Evolutionary conservation across 305 asterid species (phyloP).

Genomic region (Withania somnifera): DNA sequence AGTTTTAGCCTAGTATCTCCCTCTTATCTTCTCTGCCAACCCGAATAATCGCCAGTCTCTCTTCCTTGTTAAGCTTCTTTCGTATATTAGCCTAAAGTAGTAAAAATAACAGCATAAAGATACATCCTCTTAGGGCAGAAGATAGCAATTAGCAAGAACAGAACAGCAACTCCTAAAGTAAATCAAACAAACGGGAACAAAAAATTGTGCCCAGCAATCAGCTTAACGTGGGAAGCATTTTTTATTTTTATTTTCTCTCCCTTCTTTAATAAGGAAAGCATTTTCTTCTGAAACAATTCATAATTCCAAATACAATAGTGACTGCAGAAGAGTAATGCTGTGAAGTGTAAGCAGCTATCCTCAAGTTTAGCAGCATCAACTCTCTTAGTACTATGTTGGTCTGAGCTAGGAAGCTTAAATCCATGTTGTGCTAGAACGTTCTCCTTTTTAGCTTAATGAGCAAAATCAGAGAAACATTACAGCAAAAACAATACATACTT

Average conservation of each 20-base stretch:
- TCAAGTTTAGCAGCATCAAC: conserved; percentile 73
- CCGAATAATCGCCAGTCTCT: conserved; percentile 47
- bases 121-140: not conserved
- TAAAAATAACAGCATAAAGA: conserved; percentile 17
- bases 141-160: not conserved
- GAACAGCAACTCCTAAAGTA: not conserved
- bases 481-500: not conserved
- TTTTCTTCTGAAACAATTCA: not conserved
- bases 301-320: not conserved
- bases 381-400: conserved; percentile 63
- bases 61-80: conserved; percentile 60
- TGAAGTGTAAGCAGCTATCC: conserved; percentile 27
- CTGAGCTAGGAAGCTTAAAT: conserved; percentile 75
- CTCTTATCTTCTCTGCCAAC: conserved; percentile 77
- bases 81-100: conserved; percentile 56
- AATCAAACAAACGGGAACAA: not conserved
- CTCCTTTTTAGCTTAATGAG: conserved; percentile 47
- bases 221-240: not conserved
- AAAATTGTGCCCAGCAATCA: not conserved
- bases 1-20: conserved; percentile 53
- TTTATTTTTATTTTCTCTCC: not conserved
- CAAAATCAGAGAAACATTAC: not conserved
- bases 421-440: conserved; percentile 51
- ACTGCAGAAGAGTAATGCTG: not conserved
- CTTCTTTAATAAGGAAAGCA: not conserved